Evolutionary conservation across 176 grass and related monocot genomes (phyloP), one percentile per base, ranked within the genome.

Genomic region (Eleusine coracana): DNA sequence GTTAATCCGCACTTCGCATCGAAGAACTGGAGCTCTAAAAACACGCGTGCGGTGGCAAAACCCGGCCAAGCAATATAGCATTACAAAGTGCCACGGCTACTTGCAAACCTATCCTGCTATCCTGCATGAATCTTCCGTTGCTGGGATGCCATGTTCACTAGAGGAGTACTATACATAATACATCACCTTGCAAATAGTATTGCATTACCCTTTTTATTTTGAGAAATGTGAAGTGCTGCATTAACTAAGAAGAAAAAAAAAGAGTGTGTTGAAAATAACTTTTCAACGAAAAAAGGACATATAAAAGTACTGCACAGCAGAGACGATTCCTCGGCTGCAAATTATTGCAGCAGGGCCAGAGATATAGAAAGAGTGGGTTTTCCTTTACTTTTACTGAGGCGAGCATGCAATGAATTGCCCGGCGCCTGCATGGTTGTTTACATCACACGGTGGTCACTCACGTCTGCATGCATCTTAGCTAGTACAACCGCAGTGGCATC

Each of bases 401-500:
- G 1, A 39, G 62, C 71, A 21, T 62, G 71, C 2, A 39, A 62
- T 41, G 29, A 75, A 76, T 76, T 75, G 63, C 51, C 25, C 28
- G 51, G 29, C 75, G 39, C 38, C 11, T 49, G 45, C 66, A 61
- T 48, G 41, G 27, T 17, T 78, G 20, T 60, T 34, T 61, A 61
- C 60, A 52, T 44, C 31, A 34, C 41, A 41, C 27, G 20, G 4
- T 74, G 58, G 50, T 52, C 50, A 52, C 50, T 52, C 50, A 17
- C 14, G 15, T 80, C 62, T n/a, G n/a, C n/a, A 29, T 67, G 31
- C 28, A 45, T 28, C 23, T 29, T 12, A 31, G 44, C 31, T 46
- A 10, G 29, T 68, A 10, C 54, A 71, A 21, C 64, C n/a, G 44
- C 45, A 73, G 48, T 71, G 52, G 69, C 69, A 73, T 73, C 80